Base-by-base conservation (phyloP, 179 eudicot species). In the Heliamphora pulchella region DNA sequence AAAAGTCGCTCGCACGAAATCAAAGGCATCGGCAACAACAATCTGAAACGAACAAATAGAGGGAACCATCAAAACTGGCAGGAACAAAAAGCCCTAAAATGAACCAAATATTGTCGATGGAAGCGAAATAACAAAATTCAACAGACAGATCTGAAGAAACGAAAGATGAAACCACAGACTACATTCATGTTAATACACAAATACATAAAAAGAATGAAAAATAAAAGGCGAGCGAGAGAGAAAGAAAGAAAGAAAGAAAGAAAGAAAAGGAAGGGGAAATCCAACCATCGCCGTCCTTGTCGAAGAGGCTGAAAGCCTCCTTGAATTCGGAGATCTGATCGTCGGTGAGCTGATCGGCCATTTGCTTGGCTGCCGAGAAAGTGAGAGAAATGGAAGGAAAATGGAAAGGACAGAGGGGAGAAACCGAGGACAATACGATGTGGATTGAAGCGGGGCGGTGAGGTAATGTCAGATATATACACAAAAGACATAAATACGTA, bases 291-390 rank as follows among this genome's bases (percentile, higher is more conserved):
- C 77, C 61, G 59, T 71, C 75, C 75, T 71, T 71, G 75, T 71
- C 75, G 75, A 71, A 71, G 0, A 71, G 75, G 59, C 75, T 71
- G 59, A 71, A 71, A 10, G 75, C 75, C 44, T 71, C 75, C 75
- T 71, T 71, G 75, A 71, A 74, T 15, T 74, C 77, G 2, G 77
- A 74, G 77, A 74, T 74, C 77, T 74, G 77, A 31, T 74, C 77
- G 47, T 74, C 77, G 0, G 77, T 74, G 48, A 74, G 77, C 77
- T 74, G 77, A 74, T 74, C 76, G 44, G 76, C 76, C 76, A 72
- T 72, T 51, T 50, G 10, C 10, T 50, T 18, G 59, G n/a, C 44
- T 72, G 8, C 31, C 75, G 39, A 46, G 73, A 15, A 47, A 70
- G 4, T n/a, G 54, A 58, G 17, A 58, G 62, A 58, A 58, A 58